These are phyloP conservation scores for Wickerhamiella sorbophila DNA, from an alignment of 805 yeast species.

Conservation along the genomic window DNA sequence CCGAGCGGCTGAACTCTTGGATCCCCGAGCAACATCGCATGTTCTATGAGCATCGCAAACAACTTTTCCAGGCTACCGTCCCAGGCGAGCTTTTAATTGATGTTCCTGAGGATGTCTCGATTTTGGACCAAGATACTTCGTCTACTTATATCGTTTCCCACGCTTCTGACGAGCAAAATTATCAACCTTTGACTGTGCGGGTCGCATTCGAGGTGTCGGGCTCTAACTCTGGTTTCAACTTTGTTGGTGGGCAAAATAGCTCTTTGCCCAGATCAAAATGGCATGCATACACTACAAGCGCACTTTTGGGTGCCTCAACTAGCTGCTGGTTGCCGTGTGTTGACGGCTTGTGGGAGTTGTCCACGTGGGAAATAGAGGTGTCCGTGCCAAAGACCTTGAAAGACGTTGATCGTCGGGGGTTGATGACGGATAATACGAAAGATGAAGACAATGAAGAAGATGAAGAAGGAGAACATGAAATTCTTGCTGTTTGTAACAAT, in stretches of 20 bases:
- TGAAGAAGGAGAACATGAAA: slow-evolving; percentile 23
- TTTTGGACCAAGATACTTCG: slow-evolving; percentile 40
- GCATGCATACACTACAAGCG: slow-evolving; percentile 78
- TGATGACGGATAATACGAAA: slow-evolving; percentile 12
- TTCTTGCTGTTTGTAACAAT: slow-evolving; percentile 30
- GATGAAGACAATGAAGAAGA: slow-evolving; percentile 16
- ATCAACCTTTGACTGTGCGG: slow-evolving; percentile 57
- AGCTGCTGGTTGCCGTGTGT: slow-evolving; percentile 98
- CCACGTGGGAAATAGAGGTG: slow-evolving; percentile 86
- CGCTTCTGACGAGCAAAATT: slow-evolving; percentile 22
- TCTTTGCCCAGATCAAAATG: slow-evolving; percentile 34
- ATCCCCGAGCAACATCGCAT: slow-evolving; percentile 17
- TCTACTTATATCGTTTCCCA: slow-evolving; percentile 24
- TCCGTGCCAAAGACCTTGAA: slow-evolving; percentile 67
- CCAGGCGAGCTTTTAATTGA: slow-evolving; percentile 49
- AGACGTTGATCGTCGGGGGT: slow-evolving; percentile 36
- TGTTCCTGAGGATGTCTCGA: slow-evolving; percentile 51
- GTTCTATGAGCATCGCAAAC: slow-evolving; percentile 14
- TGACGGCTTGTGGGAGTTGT: slow-evolving; percentile 74
- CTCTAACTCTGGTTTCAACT: slow-evolving; percentile 52
- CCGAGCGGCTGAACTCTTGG: slow-evolving; percentile 19
- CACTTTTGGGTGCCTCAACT: slow-evolving; percentile 64
- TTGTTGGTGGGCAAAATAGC: slow-evolving; percentile 47
- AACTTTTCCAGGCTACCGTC: slow-evolving; percentile 27
- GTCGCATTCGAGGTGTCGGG: slow-evolving; percentile 52